Conservation (phyloP, 805 yeast genomes). For the Candida maris region DNA sequence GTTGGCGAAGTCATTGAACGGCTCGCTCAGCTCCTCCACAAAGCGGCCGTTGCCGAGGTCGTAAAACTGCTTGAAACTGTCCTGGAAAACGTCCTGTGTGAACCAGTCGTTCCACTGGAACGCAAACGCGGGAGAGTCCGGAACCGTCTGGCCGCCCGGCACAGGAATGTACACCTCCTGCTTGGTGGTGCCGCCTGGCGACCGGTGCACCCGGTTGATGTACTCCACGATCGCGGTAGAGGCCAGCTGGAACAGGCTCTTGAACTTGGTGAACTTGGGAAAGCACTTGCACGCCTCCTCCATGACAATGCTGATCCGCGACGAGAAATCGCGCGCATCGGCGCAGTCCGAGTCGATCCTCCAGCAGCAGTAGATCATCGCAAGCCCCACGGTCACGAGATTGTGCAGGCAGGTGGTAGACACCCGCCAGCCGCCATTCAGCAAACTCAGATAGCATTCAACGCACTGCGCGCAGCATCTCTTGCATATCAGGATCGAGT, state of each 20-base stretch:
- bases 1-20: conserved; percentile 8
- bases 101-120: conserved; percentile 26
- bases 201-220: conserved; percentile 8
- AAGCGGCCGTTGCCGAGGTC: conserved; percentile 16
- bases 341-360: conserved; percentile 17
- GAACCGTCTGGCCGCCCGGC: conserved; percentile 1
- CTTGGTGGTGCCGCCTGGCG: conserved; percentile 3
- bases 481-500: conserved; percentile 15
- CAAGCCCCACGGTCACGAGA: conserved; percentile 18
- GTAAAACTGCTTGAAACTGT: conserved; percentile 21
- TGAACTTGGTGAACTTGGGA: conserved; percentile 18
- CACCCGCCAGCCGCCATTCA: conserved; percentile 15
- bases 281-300: conserved; percentile 14
- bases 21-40: conserved; percentile 11
- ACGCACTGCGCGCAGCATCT: conserved; percentile 17
- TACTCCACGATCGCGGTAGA: conserved; percentile 18
- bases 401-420: conserved; percentile 21
- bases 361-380: conserved; percentile 26
- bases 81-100: conserved; percentile 22
- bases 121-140: conserved; percentile 1
- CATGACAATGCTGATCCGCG: conserved; percentile 13
- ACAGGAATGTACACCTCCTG: not conserved
- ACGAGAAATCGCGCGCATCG: conserved; percentile 13
- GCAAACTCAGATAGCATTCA: conserved; percentile 12
- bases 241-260: conserved; percentile 14